Percentiles rank a stretch among this genome's conserved stretches.
Conservation (phyloP, 2,329 filamentous ascomycete species). For the Blumeria graminis region DNA sequence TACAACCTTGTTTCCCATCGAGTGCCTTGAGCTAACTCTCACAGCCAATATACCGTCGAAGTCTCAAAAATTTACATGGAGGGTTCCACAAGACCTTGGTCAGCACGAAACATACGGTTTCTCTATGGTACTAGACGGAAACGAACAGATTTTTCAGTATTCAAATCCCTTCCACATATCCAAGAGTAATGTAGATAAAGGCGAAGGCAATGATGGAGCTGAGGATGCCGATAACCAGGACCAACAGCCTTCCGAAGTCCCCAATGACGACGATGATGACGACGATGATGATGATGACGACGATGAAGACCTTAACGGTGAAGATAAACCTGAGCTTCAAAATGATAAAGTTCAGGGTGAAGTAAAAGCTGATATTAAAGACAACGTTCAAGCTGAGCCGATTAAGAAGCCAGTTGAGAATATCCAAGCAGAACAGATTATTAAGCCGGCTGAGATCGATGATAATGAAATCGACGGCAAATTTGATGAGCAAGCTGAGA, state of each 20-base stretch:
- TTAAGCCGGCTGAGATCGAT: too few relatives aligned
- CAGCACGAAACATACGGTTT: slow-evolving; percentile 29
- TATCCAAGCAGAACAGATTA: too few relatives aligned
- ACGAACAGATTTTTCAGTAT: slow-evolving; percentile 33
- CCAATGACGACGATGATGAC: not conserved
- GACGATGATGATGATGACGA: not conserved
- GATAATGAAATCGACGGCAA: not conserved
- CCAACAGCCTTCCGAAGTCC: too few relatives aligned
- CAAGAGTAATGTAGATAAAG: not conserved
- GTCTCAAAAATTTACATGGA: slow-evolving; percentile 24
- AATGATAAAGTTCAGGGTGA: not conserved
- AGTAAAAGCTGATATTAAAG: too few relatives aligned
- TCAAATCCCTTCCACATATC: slow-evolving; percentile 28
- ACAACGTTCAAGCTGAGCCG: too few relatives aligned
- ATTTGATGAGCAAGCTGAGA: not conserved
- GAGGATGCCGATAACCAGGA: not conserved
- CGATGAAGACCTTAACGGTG: not conserved
- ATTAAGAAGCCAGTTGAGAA: too few relatives aligned
- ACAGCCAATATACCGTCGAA: slow-evolving; percentile 19
- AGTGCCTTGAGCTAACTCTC: not conserved
- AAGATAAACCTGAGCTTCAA: not conserved
- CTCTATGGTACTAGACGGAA: slow-evolving; percentile 24
- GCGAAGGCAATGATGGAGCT: not conserved
- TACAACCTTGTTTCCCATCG: not conserved
- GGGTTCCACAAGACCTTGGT: slow-evolving; percentile 22